These are phyloP conservation scores for Kwoniella shivajii DNA, from an alignment of 1,284 basidiomycete genomes.

Conservation along the genomic window DNA sequence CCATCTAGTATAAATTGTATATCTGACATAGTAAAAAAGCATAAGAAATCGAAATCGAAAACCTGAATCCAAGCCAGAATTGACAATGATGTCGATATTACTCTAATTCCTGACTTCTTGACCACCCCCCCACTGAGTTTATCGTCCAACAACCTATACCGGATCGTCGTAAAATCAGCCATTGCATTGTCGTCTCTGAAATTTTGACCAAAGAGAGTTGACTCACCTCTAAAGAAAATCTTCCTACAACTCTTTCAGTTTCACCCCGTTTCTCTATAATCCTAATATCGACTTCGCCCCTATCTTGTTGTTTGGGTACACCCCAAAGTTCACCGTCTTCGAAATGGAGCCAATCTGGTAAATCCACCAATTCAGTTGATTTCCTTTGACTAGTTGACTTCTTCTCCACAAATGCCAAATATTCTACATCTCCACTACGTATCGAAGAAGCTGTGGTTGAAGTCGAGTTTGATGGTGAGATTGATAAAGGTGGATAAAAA, in stretches of 20 bases:
- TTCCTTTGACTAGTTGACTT: conserved; percentile 7
- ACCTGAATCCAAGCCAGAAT: too few species aligned
- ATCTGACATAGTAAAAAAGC: too few species aligned
- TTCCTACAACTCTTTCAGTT: conserved; percentile 24
- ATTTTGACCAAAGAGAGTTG: not conserved
- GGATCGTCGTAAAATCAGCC: not conserved
- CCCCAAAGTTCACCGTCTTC: conserved; percentile 42
- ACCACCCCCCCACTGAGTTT: not conserved
- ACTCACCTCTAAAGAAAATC: conserved; percentile 32
- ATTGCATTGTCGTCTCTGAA: not conserved
- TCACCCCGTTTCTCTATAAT: conserved; percentile 27
- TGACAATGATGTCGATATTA: too few species aligned
- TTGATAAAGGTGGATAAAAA: conserved; percentile 33
- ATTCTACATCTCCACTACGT: conserved; percentile 4
- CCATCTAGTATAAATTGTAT: too few species aligned
- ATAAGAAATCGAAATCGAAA: too few species aligned
- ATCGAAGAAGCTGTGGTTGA: conserved; percentile 1
- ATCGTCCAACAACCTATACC: conserved; percentile 13
- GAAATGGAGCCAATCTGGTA: conserved; percentile 35
- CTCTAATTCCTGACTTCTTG: not conserved
- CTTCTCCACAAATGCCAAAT: conserved; percentile 19
- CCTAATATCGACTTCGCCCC: conserved; percentile 29
- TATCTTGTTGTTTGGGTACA: conserved; percentile 30
- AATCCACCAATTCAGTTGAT: conserved; percentile 8
- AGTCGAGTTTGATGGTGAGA: conserved; percentile 26